phyloP scores from a whole-genome alignment of 805 yeast genomes.

The Barnettozyma siamensis region DNA sequence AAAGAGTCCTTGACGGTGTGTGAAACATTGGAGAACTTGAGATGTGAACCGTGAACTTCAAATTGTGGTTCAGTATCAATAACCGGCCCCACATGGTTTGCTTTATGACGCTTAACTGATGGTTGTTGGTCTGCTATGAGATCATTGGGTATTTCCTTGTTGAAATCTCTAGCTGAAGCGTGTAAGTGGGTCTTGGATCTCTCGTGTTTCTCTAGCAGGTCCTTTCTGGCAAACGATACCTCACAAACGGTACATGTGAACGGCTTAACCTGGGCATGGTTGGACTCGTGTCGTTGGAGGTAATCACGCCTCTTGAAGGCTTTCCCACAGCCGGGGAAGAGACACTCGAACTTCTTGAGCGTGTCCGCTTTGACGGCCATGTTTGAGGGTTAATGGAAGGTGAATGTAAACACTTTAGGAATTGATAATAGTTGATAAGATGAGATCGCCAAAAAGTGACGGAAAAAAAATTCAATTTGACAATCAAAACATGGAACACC shows the following conservation, averaged over 20 bases:
- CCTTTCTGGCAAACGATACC: constrained; percentile 27
- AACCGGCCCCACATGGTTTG: neutral
- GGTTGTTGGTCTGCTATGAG: neutral
- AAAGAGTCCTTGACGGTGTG: constrained; percentile 19
- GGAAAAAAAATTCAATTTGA: too few relatives aligned
- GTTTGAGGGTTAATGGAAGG: too few relatives aligned
- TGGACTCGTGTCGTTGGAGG: constrained; percentile 27
- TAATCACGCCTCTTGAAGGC: constrained; percentile 33
- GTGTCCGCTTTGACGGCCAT: neutral
- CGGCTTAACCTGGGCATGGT: constrained; percentile 27
- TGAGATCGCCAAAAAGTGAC: too few relatives aligned
- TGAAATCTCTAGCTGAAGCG: neutral
- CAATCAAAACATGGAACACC: too few relatives aligned
- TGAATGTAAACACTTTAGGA: too few relatives aligned
- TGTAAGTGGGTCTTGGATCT: constrained; percentile 21
- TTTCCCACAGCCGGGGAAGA: constrained; percentile 18
- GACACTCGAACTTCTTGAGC: constrained; percentile 8
- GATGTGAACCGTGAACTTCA: constrained; percentile 4
- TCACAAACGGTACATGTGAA: constrained; percentile 25
- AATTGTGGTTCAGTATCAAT: neutral
- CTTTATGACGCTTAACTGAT: neutral
- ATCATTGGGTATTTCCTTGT: neutral
- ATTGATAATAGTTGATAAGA: too few relatives aligned
- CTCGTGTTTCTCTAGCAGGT: constrained; percentile 28
- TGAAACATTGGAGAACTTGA: constrained; percentile 14